Conservation (phyloP, 2,329 filamentous ascomycete genomes). For the Tolypocladium paradoxum region DNA sequence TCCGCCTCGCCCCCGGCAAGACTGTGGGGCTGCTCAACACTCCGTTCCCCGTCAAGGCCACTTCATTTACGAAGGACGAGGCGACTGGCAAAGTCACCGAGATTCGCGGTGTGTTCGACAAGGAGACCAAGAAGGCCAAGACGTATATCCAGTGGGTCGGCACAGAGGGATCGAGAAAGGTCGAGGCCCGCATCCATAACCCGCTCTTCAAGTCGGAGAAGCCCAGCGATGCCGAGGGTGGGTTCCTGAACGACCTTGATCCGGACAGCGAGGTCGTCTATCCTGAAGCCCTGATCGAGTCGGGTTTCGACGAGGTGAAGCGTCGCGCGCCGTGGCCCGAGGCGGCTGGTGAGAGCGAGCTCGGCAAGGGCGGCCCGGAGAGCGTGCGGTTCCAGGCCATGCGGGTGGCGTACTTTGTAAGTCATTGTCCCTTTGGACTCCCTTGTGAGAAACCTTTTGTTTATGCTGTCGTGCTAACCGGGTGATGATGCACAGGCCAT, state of each 20-base stretch:
- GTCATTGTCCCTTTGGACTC: conserved; percentile 11
- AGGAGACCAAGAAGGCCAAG: conserved; percentile 63
- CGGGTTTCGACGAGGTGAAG: conserved; percentile 69
- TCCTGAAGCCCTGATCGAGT: conserved; percentile 67
- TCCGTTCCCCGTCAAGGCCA: conserved; percentile 60
- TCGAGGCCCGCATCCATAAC: conserved; percentile 71
- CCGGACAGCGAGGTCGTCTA: conserved; percentile 76
- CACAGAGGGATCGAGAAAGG: conserved; percentile 52
- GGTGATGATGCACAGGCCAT: conserved; percentile 38
- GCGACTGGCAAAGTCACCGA: conserved; percentile 53
- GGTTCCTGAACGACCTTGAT: conserved; percentile 77
- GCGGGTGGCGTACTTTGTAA: conserved; percentile 73
- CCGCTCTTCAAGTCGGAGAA: conserved; percentile 79
- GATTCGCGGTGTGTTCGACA: conserved; percentile 54
- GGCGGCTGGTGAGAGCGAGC: conserved; percentile 57
- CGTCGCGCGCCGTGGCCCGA: conserved; percentile 71
- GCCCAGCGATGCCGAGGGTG: conserved; percentile 64
- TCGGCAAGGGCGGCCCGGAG: conserved; percentile 53
- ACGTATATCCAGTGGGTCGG: conserved; percentile 86
- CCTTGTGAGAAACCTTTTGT: not conserved
- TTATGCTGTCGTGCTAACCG: not conserved
- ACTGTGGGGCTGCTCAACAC: conserved; percentile 64
- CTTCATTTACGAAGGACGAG: conserved; percentile 57
- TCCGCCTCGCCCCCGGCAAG: conserved; percentile 69
- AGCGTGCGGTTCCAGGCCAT: conserved; percentile 85